Evolutionary conservation across 2,329 filamentous ascomycete genomes (phyloP).

Genomic region (Neofusicoccum umdonicola): DNA sequence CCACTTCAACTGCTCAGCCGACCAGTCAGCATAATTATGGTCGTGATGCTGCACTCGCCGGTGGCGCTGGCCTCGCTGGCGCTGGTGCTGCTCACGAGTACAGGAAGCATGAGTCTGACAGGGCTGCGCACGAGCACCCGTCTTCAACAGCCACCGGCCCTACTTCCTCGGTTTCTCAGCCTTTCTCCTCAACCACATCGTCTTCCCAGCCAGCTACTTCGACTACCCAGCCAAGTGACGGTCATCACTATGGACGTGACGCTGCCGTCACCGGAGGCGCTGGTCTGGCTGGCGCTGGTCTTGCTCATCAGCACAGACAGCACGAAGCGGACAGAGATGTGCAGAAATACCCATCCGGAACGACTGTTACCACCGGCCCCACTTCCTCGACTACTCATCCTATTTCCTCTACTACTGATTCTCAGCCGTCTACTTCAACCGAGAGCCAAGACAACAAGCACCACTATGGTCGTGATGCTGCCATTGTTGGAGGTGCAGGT

Average conservation of each 20-base stretch:
- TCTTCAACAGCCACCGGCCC: neutral
- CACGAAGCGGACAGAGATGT: neutral
- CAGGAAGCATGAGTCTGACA: neutral
- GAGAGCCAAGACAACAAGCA: conserved; percentile 15
- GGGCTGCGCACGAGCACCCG: neutral
- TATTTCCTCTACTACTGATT: neutral
- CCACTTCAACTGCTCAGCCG: neutral
- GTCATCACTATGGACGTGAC: conserved; percentile 32
- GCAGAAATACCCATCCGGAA: neutral
- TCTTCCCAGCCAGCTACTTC: neutral
- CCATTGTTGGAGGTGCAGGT: conserved; percentile 29
- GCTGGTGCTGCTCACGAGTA: conserved; percentile 17
- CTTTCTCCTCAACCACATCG: neutral
- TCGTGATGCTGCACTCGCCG: conserved; percentile 31
- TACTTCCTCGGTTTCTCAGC: neutral
- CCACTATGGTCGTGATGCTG: conserved; percentile 33
- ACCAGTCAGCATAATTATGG: conserved; percentile 26
- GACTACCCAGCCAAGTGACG: neutral
- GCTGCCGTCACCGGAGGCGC: conserved; percentile 31
- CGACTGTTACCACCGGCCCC: neutral
- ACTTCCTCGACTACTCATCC: neutral
- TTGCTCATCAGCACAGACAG: conserved; percentile 6
- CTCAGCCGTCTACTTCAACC: neutral
- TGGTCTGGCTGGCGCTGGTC: conserved; percentile 27
- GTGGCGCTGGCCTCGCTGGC: conserved; percentile 30